These are phyloP conservation scores for Pseudogymnoascus sp. DNA, from an alignment of 2,329 filamentous ascomycete species.

Conservation along the genomic window DNA sequence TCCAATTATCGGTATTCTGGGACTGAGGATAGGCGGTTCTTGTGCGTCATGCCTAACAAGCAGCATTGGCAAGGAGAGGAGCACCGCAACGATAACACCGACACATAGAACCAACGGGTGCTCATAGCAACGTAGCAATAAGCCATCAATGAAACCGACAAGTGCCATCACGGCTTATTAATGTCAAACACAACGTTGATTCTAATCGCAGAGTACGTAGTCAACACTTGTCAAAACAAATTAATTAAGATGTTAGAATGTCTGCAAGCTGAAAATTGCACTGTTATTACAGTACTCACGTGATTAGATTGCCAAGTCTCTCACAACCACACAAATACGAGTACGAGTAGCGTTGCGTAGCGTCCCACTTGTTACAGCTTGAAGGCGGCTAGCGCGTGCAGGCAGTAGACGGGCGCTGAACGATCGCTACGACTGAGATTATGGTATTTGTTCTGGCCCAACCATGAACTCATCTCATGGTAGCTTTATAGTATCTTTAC, in stretches of 20 bases:
- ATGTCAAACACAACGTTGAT: background rate
- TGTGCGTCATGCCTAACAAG: conserved; percentile 20
- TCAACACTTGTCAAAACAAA: background rate
- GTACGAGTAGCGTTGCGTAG: background rate
- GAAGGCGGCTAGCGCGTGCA: background rate
- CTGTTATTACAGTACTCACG: background rate
- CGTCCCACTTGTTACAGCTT: background rate
- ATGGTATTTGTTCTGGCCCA: no score
- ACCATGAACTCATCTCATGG: no score
- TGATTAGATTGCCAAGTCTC: background rate
- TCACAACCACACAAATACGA: background rate
- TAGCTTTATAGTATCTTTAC: no score
- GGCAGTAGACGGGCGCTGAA: no score
- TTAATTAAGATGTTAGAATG: background rate
- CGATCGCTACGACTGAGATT: no score
- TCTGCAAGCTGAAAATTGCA: background rate
- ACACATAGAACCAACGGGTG: background rate
- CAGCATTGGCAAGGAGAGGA: conserved; percentile 10
- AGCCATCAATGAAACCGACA: background rate
- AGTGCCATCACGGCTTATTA: background rate
- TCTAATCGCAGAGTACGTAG: background rate
- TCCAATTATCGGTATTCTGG: conserved; percentile 36
- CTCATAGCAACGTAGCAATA: background rate
- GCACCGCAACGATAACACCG: background rate
- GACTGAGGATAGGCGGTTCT: conserved; percentile 36